Evolutionary conservation across 106 monocot genomes (phyloP).

Genomic region (Alisma plantagoaquatica): DNA sequence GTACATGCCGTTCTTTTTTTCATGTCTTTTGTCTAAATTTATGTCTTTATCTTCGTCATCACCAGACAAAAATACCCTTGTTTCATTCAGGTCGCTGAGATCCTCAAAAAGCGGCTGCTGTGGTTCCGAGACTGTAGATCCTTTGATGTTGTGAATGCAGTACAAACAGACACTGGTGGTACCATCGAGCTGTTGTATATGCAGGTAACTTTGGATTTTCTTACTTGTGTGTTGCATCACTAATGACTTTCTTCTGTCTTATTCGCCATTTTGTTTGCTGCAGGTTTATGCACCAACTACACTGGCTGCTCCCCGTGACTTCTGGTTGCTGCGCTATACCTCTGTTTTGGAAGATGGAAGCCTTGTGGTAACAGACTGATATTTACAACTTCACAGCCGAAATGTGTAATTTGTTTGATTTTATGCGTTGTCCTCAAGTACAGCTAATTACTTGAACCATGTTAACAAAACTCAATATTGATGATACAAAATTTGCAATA

Average conservation of each 20-base stretch:
- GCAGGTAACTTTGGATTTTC: constrained; percentile 30
- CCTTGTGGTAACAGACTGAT: constrained; percentile 37
- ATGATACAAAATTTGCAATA: too few species aligned
- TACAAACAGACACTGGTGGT: constrained; percentile 46
- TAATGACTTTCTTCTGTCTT: not conserved
- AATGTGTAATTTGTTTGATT: not conserved
- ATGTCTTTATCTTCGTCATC: too few species aligned
- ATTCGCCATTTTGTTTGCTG: not conserved
- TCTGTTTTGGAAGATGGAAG: constrained; percentile 67
- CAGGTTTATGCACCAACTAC: constrained; percentile 68
- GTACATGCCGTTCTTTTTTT: constrained; percentile 8
- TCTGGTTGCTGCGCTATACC: constrained; percentile 65
- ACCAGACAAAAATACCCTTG: not conserved
- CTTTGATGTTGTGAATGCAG: constrained; percentile 44
- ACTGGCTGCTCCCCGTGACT: constrained; percentile 65
- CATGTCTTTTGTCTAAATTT: not conserved
- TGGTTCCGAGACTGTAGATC: constrained; percentile 64
- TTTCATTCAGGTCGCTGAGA: constrained; percentile 45
- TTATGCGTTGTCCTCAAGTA: not conserved
- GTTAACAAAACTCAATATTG: too few species aligned
- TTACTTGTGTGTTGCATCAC: not conserved
- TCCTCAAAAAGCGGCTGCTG: constrained; percentile 49
- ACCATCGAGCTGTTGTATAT: constrained; percentile 69
- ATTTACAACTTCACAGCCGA: not conserved
- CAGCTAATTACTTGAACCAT: not conserved